Percentiles rank a stretch among this genome's conserved stretches.
Conservation (phyloP, 2,329 filamentous ascomycete genomes). For the Colletotrichum echinochloae region DNA sequence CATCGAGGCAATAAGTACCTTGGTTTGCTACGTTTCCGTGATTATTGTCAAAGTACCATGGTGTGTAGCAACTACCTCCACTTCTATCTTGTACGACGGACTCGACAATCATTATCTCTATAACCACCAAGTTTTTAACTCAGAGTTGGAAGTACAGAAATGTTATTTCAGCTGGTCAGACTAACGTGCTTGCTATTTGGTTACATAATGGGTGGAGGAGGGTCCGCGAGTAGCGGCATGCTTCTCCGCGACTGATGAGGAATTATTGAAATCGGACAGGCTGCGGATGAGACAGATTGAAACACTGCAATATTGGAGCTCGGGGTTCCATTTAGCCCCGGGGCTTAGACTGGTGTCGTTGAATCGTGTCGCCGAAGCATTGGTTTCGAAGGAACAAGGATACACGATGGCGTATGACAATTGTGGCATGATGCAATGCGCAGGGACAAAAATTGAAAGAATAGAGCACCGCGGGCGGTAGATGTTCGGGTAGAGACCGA, state of each 20-base stretch:
- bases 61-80: too few species aligned
- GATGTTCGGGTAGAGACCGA: too few species aligned
- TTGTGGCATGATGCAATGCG: background rate
- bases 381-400: background rate
- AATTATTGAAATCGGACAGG: background rate
- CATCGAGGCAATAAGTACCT: too few species aligned
- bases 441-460: background rate
- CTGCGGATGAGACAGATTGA: too few species aligned
- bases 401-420: background rate
- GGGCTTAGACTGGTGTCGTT: background rate
- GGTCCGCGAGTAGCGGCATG: background rate
- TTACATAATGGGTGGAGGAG: background rate
- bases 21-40: too few species aligned
- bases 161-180: too few species aligned
- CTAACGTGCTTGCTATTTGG: background rate
- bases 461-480: too few species aligned
- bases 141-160: too few species aligned
- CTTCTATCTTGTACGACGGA: too few species aligned
- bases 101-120: too few species aligned
- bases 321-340: background rate
- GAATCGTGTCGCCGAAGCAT: background rate
- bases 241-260: background rate
- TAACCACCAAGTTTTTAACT: too few species aligned
- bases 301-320: background rate
- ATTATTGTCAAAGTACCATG: too few species aligned